Evolutionary conservation across 2,329 filamentous ascomycete species (phyloP).

Genomic region (Colletotrichum tamarilloi): DNA sequence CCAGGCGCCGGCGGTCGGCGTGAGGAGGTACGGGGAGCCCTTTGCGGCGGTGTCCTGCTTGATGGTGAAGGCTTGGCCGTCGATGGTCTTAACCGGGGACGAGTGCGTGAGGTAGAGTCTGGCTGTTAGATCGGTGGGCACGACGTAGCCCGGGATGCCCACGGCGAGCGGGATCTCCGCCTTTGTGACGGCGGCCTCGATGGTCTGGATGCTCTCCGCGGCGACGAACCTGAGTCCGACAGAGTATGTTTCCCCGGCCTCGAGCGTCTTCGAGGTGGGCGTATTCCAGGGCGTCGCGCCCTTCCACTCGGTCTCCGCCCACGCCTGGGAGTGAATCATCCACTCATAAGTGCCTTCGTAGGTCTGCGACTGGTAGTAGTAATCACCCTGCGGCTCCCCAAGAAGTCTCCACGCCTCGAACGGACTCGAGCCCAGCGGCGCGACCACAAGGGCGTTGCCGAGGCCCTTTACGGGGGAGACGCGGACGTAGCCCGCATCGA

Average conservation of each 20-base stretch:
- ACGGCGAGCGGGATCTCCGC: constrained; percentile 60
- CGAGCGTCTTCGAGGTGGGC: constrained; percentile 57
- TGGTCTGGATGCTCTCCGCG: constrained; percentile 54
- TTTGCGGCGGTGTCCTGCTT: constrained; percentile 17
- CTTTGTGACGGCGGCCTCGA: constrained; percentile 55
- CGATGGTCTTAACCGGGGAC: constrained; percentile 52
- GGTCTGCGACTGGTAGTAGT: constrained; percentile 61
- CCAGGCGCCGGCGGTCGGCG: constrained; percentile 55
- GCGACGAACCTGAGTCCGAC: constrained; percentile 64
- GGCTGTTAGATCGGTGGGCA: constrained; percentile 58
- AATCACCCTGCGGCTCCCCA: constrained; percentile 53
- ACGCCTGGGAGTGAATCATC: constrained; percentile 65
- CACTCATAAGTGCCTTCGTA: constrained; percentile 73
- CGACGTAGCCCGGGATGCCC: constrained; percentile 65
- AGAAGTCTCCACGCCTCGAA: constrained; percentile 68
- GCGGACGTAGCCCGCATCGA: constrained; percentile 67
- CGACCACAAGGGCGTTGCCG: constrained; percentile 64
- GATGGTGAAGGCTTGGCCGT: constrained; percentile 46
- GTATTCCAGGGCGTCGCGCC: constrained; percentile 62
- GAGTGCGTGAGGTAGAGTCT: constrained; percentile 57
- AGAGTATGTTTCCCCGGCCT: constrained; percentile 55
- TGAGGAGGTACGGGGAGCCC: constrained; percentile 51
- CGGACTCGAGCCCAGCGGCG: constrained; percentile 56
- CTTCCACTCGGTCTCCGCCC: constrained; percentile 67
- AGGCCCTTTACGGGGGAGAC: constrained; percentile 61